phyloP scores from a whole-genome alignment of 1,284 basidiomycete species.

The Trametes hirsuta region DNA sequence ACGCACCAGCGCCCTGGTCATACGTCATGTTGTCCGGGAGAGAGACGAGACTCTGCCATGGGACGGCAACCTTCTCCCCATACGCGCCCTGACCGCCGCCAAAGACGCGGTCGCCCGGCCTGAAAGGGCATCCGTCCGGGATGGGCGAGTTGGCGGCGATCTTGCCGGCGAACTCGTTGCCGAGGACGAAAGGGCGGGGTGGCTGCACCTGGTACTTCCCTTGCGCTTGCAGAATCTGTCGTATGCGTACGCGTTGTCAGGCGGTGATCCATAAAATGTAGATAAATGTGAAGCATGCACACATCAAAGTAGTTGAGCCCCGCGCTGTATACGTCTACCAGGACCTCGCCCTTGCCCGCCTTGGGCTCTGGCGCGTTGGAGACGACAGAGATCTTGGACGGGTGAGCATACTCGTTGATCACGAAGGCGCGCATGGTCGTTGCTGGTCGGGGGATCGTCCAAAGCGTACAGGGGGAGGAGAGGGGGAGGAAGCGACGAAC shows the following conservation, averaged over 20 bases:
- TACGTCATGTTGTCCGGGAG: conserved; percentile 68
- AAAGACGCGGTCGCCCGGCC: conserved; percentile 88
- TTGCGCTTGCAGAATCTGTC: conserved; percentile 80
- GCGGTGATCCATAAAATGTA: background rate
- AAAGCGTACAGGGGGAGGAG: background rate
- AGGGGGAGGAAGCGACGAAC: background rate
- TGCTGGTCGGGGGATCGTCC: background rate
- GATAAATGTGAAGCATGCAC: conserved; percentile 22
- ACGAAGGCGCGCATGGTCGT: conserved; percentile 78
- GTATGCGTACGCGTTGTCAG: background rate
- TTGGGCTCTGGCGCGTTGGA: conserved; percentile 64
- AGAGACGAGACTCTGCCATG: conserved; percentile 52
- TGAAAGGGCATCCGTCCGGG: conserved; percentile 80
- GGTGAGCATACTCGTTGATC: conserved; percentile 74
- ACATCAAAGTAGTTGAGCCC: conserved; percentile 84
- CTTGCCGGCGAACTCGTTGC: conserved; percentile 85
- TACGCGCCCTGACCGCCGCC: conserved; percentile 84
- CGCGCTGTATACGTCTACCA: conserved; percentile 83
- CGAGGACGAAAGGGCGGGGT: conserved; percentile 82
- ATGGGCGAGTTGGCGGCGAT: conserved; percentile 79
- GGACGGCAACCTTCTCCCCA: conserved; percentile 70
- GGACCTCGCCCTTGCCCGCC: conserved; percentile 59
- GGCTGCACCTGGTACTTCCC: conserved; percentile 89
- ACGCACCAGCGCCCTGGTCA: conserved; percentile 64
- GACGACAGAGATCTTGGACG: conserved; percentile 65